These are phyloP conservation scores for Gossypium australe DNA, from an alignment of 345 rosid species.

Conservation along the genomic window DNA sequence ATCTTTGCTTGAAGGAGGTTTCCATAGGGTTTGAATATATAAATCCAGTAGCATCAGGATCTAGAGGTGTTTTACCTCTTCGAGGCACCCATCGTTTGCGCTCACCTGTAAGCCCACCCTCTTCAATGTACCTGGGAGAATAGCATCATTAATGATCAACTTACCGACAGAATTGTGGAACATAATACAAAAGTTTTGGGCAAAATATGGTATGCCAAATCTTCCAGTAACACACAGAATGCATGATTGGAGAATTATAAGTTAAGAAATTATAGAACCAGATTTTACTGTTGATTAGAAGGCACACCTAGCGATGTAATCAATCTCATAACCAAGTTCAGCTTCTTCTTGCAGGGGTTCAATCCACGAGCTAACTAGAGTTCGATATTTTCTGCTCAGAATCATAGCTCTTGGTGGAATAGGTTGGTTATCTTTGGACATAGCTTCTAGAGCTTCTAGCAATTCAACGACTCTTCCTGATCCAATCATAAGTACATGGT, in stretches of 20 bases:
- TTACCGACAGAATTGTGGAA: not conserved
- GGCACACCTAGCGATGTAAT: constrained; percentile 79
- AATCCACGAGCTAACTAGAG: constrained; percentile 96
- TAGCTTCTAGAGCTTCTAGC: constrained; percentile 84
- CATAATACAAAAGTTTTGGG: not conserved
- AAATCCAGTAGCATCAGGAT: constrained; percentile 89
- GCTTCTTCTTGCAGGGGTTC: constrained; percentile 98
- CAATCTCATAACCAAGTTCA: constrained; percentile 86
- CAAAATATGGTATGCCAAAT: not conserved
- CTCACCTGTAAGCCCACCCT: constrained; percentile 97
- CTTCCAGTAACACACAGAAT: not conserved
- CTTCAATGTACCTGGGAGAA: constrained; percentile 60
- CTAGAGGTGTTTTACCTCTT: constrained; percentile 86
- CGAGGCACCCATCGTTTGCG: constrained; percentile 99
- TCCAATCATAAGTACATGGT: constrained; percentile 25
- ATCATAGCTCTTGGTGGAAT: constrained; percentile 94
- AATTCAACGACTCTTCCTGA: constrained; percentile 86
- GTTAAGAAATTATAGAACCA: not conserved
- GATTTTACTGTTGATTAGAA: constrained; percentile 2
- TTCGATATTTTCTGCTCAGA: constrained; percentile 84
- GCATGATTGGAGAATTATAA: not conserved
- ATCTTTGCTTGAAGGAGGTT: constrained; percentile 87
- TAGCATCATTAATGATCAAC: not conserved
- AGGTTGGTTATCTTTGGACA: constrained; percentile 75
- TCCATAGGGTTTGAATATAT: constrained; percentile 83